Evolutionary conservation across 2,329 filamentous ascomycete species (phyloP).

Genomic region (Dendryphion nanum): DNA sequence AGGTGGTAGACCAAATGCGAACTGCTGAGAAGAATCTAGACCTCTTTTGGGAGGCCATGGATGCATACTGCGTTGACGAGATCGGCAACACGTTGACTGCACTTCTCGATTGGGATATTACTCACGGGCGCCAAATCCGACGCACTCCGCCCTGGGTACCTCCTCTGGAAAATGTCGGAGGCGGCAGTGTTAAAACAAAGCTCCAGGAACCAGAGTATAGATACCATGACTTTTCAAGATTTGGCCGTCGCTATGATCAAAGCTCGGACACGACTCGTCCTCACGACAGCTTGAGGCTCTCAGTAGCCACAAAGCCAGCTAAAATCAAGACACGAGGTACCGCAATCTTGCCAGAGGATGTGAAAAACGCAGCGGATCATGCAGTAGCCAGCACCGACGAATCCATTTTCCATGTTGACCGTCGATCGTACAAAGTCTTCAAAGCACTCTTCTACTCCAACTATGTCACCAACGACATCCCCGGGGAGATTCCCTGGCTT

Average conservation of each 20-base stretch:
- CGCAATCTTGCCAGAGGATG: not conserved
- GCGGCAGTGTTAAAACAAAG: too few species aligned
- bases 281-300: constrained; percentile 5
- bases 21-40: constrained; percentile 51
- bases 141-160: constrained; percentile 53
- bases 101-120: constrained; percentile 19
- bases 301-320: constrained; percentile 3
- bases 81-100: constrained; percentile 9
- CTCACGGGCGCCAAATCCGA: constrained; percentile 37
- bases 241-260: constrained; percentile 6
- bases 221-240: constrained; percentile 11
- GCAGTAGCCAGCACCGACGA: not conserved
- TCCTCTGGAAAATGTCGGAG: too few species aligned
- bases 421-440: constrained; percentile 45
- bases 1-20: constrained; percentile 46
- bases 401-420: constrained; percentile 32
- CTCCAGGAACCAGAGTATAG: constrained; percentile 5
- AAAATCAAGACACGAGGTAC: constrained; percentile 13
- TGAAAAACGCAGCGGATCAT: not conserved
- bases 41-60: constrained; percentile 44
- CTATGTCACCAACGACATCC: constrained; percentile 29
- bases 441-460: constrained; percentile 41
- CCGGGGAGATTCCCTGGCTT: constrained; percentile 53
- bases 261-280: constrained; percentile 7
- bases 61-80: constrained; percentile 14